phyloP scores from a whole-genome alignment of 2,329 filamentous ascomycete genomes.

The Exophiala sp. region DNA sequence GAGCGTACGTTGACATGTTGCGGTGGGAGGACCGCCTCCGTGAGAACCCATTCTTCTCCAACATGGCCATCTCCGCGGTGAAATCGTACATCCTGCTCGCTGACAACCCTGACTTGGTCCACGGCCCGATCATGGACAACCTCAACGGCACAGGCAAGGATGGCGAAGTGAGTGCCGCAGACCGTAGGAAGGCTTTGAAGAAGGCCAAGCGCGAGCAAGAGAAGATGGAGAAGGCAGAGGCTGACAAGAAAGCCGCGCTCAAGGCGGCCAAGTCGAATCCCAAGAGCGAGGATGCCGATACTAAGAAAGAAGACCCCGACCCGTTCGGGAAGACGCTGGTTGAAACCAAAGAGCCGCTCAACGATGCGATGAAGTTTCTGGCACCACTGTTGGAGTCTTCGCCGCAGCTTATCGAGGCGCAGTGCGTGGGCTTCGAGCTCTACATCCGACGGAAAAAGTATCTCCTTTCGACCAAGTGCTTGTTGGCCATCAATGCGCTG shows the following conservation, averaged over 20 bases:
- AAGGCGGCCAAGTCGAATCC: constrained; percentile 63
- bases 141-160: constrained; percentile 50
- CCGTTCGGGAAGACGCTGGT: constrained; percentile 77
- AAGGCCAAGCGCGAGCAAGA: constrained; percentile 81
- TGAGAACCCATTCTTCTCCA: constrained; percentile 88
- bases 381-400: constrained; percentile 76
- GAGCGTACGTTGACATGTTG: constrained; percentile 93
- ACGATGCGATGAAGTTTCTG: constrained; percentile 84
- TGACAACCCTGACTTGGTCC: constrained; percentile 66
- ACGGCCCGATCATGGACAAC: constrained; percentile 58
- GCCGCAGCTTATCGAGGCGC: constrained; percentile 74
- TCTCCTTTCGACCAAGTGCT: constrained; percentile 78
- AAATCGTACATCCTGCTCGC: constrained; percentile 74
- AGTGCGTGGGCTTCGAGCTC: constrained; percentile 85
- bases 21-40: constrained; percentile 90
- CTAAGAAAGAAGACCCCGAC: constrained; percentile 87
- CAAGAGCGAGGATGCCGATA: constrained; percentile 54
- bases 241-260: constrained; percentile 80
- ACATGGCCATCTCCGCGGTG: constrained; percentile 77
- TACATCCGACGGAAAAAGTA: constrained; percentile 86
- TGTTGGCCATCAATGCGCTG: constrained; percentile 68
- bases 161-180: constrained; percentile 52
- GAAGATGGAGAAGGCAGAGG: constrained; percentile 71
- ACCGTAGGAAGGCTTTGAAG: constrained; percentile 82
- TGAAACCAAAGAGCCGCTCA: constrained; percentile 75